Percentiles rank a stretch among this genome's conserved stretches.
Conservation (phyloP, 2,329 filamentous ascomycete species). For the Didymellaceae sp. region DNA sequence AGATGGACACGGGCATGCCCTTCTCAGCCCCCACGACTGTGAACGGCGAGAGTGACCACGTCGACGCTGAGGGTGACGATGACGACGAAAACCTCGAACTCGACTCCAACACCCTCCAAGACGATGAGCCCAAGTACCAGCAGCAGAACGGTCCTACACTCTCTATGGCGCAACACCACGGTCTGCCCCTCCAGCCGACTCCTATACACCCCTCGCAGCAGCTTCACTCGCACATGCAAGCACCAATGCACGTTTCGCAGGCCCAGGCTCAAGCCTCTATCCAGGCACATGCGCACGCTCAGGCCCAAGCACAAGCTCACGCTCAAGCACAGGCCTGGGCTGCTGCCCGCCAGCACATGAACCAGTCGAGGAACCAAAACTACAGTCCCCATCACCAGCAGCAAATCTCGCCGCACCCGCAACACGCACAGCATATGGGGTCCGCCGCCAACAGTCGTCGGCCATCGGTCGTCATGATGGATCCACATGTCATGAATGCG, state of each 20-base stretch:
- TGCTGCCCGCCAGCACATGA: constrained; percentile 47
- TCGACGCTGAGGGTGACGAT: constrained; percentile 44
- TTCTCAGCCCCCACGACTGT: constrained; percentile 44
- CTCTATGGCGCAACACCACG: constrained; percentile 21
- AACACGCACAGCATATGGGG: constrained; percentile 36
- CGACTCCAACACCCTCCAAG: background rate
- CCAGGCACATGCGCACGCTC: constrained; percentile 35
- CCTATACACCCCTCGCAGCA: constrained; percentile 39
- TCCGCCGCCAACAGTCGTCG: constrained; percentile 42
- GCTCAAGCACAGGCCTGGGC: constrained; percentile 40
- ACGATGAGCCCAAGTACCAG: constrained; percentile 22
- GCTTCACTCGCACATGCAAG: constrained; percentile 35
- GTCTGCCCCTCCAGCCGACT: constrained; percentile 39
- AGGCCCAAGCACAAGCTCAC: constrained; percentile 38
- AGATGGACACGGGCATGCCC: constrained; percentile 29
- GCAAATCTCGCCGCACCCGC: constrained; percentile 32
- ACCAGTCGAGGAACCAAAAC: constrained; percentile 44
- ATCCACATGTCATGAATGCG: constrained; percentile 33
- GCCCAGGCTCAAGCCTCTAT: constrained; percentile 36
- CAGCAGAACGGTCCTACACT: constrained; percentile 20
- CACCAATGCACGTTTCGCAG: constrained; percentile 37
- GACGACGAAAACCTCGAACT: constrained; percentile 21
- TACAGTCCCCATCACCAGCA: constrained; percentile 41
- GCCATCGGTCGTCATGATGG: constrained; percentile 39
- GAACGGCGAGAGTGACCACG: constrained; percentile 47